phyloP scores from a whole-genome alignment of 164 flowering plant species.

The Tinospora cordifolia region DNA sequence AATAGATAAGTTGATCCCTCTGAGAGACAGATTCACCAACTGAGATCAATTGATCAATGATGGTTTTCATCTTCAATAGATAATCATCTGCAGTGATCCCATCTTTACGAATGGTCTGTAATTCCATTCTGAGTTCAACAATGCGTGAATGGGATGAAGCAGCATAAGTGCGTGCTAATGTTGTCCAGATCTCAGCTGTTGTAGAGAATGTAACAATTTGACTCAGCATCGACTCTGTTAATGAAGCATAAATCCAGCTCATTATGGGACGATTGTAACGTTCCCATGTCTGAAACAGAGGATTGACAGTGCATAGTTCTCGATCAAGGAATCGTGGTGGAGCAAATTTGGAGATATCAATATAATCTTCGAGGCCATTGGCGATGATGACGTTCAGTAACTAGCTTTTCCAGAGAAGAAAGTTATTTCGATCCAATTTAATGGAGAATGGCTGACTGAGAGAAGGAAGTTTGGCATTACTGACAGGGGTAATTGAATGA shows the following conservation, averaged over 20 bases:
- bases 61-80: background rate
- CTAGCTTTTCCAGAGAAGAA: background rate
- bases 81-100: background rate
- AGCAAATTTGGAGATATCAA: background rate
- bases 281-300: background rate
- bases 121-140: background rate
- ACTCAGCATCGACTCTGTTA: background rate
- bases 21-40: too few species aligned
- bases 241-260: background rate
- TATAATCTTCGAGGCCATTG: background rate
- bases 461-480: too few species aligned
- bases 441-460: too few species aligned
- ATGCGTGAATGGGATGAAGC: background rate
- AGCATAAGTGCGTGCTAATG: background rate
- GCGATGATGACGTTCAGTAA: background rate
- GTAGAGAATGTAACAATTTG: background rate
- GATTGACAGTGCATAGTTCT: background rate
- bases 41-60: background rate
- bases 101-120: background rate
- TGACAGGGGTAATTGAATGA: too few species aligned
- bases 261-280: background rate
- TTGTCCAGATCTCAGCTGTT: background rate
- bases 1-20: too few species aligned
- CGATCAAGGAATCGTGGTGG: background rate
- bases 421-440: background rate